phyloP scores from a whole-genome alignment of 257 asterid species.

The Nicotiana sylvestris region DNA sequence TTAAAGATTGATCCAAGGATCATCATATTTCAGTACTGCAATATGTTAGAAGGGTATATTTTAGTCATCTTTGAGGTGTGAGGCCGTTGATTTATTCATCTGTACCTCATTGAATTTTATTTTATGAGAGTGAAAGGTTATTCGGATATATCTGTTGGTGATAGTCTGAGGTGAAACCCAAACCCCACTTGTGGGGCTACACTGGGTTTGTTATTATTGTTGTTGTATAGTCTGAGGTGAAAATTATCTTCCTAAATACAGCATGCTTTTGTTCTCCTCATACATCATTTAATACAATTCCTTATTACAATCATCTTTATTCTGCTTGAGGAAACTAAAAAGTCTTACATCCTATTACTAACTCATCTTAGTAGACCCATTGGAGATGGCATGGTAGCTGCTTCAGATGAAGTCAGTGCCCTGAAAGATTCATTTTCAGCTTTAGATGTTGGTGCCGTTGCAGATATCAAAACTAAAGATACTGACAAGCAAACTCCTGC shows the following conservation, averaged over 20 bases:
- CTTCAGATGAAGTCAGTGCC: conserved; percentile 47
- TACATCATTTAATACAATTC: neutral
- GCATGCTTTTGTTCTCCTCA: neutral
- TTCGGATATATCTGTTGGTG: neutral
- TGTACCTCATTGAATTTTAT: neutral
- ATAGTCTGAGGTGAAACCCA: neutral
- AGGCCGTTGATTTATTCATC: neutral
- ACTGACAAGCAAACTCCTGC: conserved; percentile 32
- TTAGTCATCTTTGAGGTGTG: neutral
- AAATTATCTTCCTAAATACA: conserved; percentile 6
- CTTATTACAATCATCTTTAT: neutral
- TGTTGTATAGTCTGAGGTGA: conserved; percentile 1
- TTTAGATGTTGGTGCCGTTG: conserved; percentile 46
- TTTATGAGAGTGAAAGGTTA: neutral
- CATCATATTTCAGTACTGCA: conserved; percentile 1
- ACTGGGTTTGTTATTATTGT: too few relatives aligned
- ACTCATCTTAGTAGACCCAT: conserved; percentile 32
- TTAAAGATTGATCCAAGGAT: neutral
- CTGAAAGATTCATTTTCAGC: conserved; percentile 66
- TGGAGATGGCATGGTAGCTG: conserved; percentile 45
- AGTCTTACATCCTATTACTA: conserved; percentile 5
- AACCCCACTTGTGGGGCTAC: too few relatives aligned
- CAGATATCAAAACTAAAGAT: conserved; percentile 43
- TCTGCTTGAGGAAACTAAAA: neutral
- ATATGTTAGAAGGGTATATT: neutral